These are phyloP conservation scores for Trichoderma simmonsii DNA, from an alignment of 2,329 filamentous ascomycete species.

Conservation along the genomic window DNA sequence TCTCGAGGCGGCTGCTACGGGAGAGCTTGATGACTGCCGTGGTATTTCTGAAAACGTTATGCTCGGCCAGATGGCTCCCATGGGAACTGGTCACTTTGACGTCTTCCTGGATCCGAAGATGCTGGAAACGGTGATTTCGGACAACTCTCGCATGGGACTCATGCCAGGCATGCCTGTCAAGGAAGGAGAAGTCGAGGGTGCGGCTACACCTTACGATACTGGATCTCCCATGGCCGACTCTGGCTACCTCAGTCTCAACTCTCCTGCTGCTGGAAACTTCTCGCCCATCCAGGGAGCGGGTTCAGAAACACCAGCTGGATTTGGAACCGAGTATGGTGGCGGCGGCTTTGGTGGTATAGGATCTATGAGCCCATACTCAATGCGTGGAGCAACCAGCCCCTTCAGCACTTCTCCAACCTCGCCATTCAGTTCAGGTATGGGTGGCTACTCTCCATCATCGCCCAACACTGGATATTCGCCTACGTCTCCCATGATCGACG, in stretches of 20 bases:
- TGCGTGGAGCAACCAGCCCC: conserved; percentile 64
- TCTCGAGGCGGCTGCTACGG: conserved; percentile 88
- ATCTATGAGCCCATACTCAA: conserved; percentile 61
- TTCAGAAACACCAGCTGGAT: conserved; percentile 67
- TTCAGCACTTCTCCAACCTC: conserved; percentile 70
- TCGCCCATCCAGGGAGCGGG: conserved; percentile 74
- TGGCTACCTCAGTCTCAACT: conserved; percentile 61
- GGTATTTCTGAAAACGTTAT: conserved; percentile 99
- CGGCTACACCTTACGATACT: conserved; percentile 90
- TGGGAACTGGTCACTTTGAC: conserved; percentile 95
- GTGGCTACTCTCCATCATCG: conserved; percentile 73
- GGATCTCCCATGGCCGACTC: conserved; percentile 75
- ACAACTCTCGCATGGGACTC: conserved; percentile 81
- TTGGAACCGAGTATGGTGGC: conserved; percentile 58
- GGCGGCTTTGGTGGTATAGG: conserved; percentile 49
- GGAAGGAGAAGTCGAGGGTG: conserved; percentile 72
- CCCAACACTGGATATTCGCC: conserved; percentile 72
- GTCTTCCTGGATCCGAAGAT: conserved; percentile 91
- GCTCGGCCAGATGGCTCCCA: conserved; percentile 92
- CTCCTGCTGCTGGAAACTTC: conserved; percentile 63
- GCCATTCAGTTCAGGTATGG: conserved; percentile 55
- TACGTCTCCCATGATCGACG: conserved; percentile 64
- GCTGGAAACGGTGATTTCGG: conserved; percentile 90
- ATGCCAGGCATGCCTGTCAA: conserved; percentile 78
- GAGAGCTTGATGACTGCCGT: conserved; percentile 94